Conservation (phyloP, 148 eudicot genomes). For the Rhododendron williamsianum region DNA sequence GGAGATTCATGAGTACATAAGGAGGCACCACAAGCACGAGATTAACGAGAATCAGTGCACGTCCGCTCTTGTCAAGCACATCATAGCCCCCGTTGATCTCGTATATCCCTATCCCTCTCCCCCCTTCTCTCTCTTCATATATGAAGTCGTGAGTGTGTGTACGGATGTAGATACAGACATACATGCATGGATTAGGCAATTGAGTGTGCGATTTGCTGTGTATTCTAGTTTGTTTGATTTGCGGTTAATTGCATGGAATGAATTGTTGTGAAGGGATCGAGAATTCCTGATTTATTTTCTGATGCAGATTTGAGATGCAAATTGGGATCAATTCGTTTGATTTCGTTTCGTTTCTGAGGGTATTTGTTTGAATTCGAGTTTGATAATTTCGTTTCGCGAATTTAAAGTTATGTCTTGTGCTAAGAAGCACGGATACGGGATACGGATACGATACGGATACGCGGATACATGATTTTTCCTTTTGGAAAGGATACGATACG, state of each 20-base stretch:
- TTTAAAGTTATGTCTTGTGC: background rate
- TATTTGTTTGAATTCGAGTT: background rate
- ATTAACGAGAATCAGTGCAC: slow-evolving; percentile 50
- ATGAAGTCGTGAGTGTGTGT: background rate
- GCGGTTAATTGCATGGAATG: background rate
- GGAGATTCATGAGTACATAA: slow-evolving; percentile 39
- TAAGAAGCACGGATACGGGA: too few species aligned
- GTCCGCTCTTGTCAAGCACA: slow-evolving; percentile 51
- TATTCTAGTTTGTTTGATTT: slow-evolving; percentile 1
- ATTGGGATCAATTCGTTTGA: background rate
- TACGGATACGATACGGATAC: too few species aligned
- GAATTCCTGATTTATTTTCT: background rate
- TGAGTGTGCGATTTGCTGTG: background rate
- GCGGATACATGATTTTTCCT: too few species aligned
- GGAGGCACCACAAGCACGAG: slow-evolving; percentile 48
- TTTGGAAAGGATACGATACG: too few species aligned
- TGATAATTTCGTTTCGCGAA: background rate
- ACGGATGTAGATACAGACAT: background rate
- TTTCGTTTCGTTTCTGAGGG: background rate
- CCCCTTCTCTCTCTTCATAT: background rate
- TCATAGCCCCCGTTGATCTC: slow-evolving; percentile 66
- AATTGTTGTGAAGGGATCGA: background rate
- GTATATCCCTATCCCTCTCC: slow-evolving; percentile 22
- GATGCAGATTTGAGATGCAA: background rate
- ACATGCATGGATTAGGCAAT: background rate